phyloP scores from a whole-genome alignment of 75 land plant genomes.

The Sequoia sempervirens region DNA sequence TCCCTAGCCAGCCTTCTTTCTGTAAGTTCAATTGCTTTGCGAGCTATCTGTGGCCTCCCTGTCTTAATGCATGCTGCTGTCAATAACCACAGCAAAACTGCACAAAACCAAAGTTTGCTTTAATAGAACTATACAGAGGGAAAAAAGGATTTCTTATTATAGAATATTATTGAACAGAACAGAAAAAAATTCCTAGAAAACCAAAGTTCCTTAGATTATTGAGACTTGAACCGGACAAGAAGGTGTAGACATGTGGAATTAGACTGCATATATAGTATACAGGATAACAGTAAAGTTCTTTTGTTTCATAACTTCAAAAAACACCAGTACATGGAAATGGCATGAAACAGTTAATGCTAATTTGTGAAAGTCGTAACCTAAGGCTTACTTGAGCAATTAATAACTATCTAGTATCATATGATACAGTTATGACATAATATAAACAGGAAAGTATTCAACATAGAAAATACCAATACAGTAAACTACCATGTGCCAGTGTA shows the following conservation, averaged over 20 bases:
- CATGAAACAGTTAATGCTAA: neutral
- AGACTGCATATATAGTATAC: neutral
- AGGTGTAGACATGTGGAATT: neutral
- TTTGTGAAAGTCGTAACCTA: neutral
- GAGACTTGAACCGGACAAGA: neutral
- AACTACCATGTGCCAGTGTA: neutral
- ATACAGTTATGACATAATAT: neutral
- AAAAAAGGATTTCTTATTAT: neutral
- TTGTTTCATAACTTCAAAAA: neutral
- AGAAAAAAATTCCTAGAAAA: neutral
- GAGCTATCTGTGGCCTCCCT: conserved; percentile 58
- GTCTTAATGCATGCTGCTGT: conserved; percentile 78
- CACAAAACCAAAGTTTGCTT: conserved; percentile 16
- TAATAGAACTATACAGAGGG: neutral
- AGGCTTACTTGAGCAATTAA: too few species aligned
- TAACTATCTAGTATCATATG: neutral
- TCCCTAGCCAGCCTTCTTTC: conserved; percentile 55
- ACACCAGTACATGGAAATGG: neutral
- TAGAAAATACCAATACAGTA: neutral
- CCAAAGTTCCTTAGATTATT: neutral
- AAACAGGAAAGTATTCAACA: neutral
- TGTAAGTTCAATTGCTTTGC: conserved; percentile 60
- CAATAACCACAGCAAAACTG: conserved; percentile 77
- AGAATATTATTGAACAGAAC: neutral
- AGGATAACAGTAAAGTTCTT: neutral